Percentiles rank a stretch among this genome's conserved stretches.
phyloP scores from a whole-genome alignment of 2,329 filamentous ascomycete genomes.

The Ceratocystis albifundus region DNA sequence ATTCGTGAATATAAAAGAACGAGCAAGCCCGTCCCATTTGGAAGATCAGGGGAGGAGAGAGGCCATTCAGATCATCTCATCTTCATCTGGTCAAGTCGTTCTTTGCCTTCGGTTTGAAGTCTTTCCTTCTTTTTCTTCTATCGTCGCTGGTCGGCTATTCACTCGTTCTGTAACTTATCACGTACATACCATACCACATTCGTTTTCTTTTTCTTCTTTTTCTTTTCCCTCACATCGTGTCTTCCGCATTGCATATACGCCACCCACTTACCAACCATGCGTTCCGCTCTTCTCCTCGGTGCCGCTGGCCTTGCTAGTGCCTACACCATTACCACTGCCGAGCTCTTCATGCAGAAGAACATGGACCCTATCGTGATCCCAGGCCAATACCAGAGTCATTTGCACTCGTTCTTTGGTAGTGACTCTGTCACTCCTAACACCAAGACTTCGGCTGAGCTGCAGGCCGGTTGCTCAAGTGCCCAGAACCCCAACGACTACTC shows the following conservation, averaged over 20 bases:
- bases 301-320: conserved; percentile 20
- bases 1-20: not conserved
- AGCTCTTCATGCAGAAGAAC: conserved; percentile 30
- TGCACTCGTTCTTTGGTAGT: conserved; percentile 33
- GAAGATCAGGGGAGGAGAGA: not conserved
- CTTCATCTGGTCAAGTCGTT: not conserved
- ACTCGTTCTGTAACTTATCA: not conserved
- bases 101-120: not conserved
- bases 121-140: not conserved
- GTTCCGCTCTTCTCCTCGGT: not conserved
- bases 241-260: not conserved
- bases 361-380: conserved; percentile 31
- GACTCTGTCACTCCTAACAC: conserved; percentile 29
- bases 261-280: not conserved
- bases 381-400: conserved; percentile 29
- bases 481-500: conserved; percentile 39
- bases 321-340: conserved; percentile 26
- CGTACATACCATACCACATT: not conserved
- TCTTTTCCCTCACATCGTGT: too few relatives aligned
- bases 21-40: not conserved
- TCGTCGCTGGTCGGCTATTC: conserved; percentile 5
- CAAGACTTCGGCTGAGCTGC: conserved; percentile 29
- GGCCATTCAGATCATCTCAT: not conserved
- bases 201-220: not conserved
- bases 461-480: conserved; percentile 35